Evolutionary conservation across 1,139 yeast genomes (phyloP), one percentile per base, ranked within the genome.

Genomic region (Hansenula sp.): DNA sequence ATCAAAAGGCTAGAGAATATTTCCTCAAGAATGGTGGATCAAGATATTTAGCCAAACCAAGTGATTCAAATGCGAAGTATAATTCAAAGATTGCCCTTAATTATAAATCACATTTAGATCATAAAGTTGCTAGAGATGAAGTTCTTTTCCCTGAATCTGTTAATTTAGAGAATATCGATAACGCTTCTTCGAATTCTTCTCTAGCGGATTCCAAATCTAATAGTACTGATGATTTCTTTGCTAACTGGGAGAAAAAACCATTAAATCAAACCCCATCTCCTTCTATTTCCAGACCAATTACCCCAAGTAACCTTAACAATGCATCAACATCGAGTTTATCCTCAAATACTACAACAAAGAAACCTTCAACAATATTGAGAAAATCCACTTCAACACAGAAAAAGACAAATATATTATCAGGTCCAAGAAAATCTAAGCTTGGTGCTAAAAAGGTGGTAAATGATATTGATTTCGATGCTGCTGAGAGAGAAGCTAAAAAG

Each of bases 401-500:
- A 33, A 48, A 54, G 27, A 51, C 57, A 3, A 56, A 61, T 5
- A 53, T 53, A 15, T 50, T 60, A 16, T 57, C 59, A 5, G 57
- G 57, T 5, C 49, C 55, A 43, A 76, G 77, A 57, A 76, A 76
- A 47, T 71, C 85, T 4, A 76, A 82, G 55, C 63, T 81, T 42
- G 71, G 78, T 17, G 77, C 80, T 13, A 80, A 78, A 60, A 70
- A 65, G 46, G 56, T 62, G 17, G 68, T 69, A 25, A 81, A 79
- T 30, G 89, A 84, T 31, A 77, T 93, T 49, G 96, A 93, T 63
- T 93, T 93, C 58, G 98, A 93, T 54, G 96, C 86, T 57, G 83
- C 90, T 52, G 98, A 90, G 63, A 83, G 77, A 61, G 84, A 84
- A 59, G 98, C 97, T 24, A 79, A 84, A 63, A 76, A 77, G 57